Evolutionary conservation across 140 eudicot genomes (phyloP).

Genomic region (Oenanthe javanica): DNA sequence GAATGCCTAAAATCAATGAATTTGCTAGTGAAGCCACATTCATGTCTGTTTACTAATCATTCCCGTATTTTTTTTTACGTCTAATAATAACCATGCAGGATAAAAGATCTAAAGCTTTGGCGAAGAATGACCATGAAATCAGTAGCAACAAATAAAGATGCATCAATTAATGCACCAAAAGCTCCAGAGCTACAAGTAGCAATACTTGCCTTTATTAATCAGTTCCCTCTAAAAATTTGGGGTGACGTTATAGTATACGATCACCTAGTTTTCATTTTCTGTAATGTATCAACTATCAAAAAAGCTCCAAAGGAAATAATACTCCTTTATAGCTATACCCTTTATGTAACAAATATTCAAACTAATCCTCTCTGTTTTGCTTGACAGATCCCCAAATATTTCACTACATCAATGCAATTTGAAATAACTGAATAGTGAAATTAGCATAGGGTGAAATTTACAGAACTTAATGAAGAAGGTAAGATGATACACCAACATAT

Average conservation of each 20-base stretch:
- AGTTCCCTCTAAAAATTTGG: too few species aligned
- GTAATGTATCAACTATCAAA: not conserved
- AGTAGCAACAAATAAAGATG: not conserved
- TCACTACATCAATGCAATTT: not conserved
- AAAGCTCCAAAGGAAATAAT: not conserved
- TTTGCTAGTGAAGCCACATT: not conserved
- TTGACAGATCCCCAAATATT: not conserved
- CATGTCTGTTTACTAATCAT: not conserved
- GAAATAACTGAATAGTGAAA: not conserved
- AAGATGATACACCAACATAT: too few species aligned
- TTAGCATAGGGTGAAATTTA: not conserved
- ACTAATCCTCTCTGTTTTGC: not conserved
- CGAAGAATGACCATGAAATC: not conserved
- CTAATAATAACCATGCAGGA: not conserved
- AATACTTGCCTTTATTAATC: not conserved
- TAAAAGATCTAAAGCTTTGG: conserved; percentile 9
- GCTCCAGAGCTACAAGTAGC: not conserved
- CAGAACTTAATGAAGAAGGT: too few species aligned
- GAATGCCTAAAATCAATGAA: not conserved
- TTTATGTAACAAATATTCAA: not conserved
- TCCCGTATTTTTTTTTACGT: not conserved
- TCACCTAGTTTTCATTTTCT: not conserved
- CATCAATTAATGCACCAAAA: not conserved
- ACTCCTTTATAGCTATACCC: not conserved
- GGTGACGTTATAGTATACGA: not conserved